Conservation (phyloP, 371 early-diverging fungal species). For the Vairimorpha necatrix region DNA sequence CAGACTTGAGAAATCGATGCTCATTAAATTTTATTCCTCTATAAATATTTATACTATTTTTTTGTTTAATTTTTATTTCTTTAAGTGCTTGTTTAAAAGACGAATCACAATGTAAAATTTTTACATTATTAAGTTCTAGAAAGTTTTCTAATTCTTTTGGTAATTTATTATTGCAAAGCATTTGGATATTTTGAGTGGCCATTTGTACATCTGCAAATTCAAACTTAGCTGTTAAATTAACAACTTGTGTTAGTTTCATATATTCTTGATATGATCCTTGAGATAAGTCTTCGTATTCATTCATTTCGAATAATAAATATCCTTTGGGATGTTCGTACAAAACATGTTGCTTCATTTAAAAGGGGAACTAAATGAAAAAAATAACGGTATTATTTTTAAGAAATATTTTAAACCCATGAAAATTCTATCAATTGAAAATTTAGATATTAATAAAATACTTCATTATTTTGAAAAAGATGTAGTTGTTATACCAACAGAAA, state of each 20-base stretch:
- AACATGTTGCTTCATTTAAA: constrained; percentile 42
- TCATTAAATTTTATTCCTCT: constrained; percentile 44
- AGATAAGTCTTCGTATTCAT: constrained; percentile 36
- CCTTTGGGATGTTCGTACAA: constrained; percentile 54
- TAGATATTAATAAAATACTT: constrained; percentile 5
- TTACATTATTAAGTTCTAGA: constrained; percentile 45
- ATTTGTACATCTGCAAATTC: constrained; percentile 12
- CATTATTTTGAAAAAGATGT: constrained; percentile 25
- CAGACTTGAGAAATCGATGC: constrained; percentile 58
- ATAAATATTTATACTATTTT: constrained; percentile 26
- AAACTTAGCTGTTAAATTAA: constrained; percentile 17
- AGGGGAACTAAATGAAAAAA: neutral
- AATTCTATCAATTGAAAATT: constrained; percentile 6
- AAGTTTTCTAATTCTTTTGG: constrained; percentile 31
- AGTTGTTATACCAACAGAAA: constrained; percentile 96
- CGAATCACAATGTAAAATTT: constrained; percentile 47
- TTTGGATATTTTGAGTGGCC: neutral
- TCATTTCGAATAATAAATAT: constrained; percentile 50
- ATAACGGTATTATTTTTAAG: too few relatives aligned
- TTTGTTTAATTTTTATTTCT: constrained; percentile 17
- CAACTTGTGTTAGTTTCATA: constrained; percentile 31
- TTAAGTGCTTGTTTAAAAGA: constrained; percentile 33
- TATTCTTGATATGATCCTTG: constrained; percentile 31
- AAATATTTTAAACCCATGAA: constrained; percentile 22
- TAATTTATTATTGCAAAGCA: constrained; percentile 5